Conservation (phyloP, 2,329 filamentous ascomycete species). For the Colletotrichum filicis region DNA sequence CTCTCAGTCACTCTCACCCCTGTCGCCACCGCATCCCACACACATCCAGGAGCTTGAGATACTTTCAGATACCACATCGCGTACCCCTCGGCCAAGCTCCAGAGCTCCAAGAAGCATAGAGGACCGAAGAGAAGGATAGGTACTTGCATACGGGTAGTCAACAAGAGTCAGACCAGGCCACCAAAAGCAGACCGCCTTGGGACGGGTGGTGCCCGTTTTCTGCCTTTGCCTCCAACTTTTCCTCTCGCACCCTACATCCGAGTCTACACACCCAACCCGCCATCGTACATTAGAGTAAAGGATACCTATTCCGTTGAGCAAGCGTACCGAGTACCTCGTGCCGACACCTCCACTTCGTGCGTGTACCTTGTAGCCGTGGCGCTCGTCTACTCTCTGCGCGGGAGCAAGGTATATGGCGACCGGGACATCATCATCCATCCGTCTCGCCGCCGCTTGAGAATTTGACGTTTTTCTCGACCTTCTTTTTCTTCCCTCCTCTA, state of each 20-base stretch:
- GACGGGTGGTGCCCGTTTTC: conserved; percentile 20
- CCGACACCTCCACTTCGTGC: conserved; percentile 1
- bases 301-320: neutral
- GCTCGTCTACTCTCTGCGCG: conserved; percentile 10
- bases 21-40: neutral
- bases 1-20: neutral
- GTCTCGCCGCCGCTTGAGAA: conserved; percentile 16
- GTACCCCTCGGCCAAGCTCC: neutral
- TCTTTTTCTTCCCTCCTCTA: conserved; percentile 23
- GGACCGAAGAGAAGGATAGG: neutral
- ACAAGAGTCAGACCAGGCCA: conserved; percentile 5
- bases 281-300: neutral
- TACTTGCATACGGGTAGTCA: neutral
- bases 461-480: conserved; percentile 28
- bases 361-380: conserved; percentile 5
- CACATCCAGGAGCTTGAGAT: neutral
- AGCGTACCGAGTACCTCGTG: conserved; percentile 13
- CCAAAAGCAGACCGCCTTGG: conserved; percentile 20
- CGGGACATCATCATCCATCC: conserved; percentile 26
- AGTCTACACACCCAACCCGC: neutral
- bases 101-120: neutral
- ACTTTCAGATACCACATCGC: neutral
- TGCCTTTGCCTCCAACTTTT: conserved; percentile 28
- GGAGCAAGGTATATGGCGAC: conserved; percentile 15
- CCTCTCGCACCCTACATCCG: neutral